Evolutionary conservation across 805 yeast species (phyloP), one percentile per base, ranked within the genome.

Genomic region (Priceomyces fermenticarens): DNA sequence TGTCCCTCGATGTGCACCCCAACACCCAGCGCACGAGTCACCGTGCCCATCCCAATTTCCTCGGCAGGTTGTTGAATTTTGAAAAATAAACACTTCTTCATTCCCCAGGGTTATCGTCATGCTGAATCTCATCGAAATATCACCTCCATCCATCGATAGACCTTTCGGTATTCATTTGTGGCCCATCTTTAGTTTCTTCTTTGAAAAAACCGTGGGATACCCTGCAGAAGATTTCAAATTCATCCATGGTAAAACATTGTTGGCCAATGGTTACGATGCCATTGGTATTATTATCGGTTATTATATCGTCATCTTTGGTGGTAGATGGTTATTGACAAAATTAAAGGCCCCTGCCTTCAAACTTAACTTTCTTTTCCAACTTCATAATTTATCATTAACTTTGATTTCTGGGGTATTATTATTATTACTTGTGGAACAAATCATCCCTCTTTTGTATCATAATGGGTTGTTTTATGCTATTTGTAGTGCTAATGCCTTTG

Each of bases 401-500:
- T 43, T 75, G 14, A 69, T 82, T 35, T 87, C 96, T 8, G 73
- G 83, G 44, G 53, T 70, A 13, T 72, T 91, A 57, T 72, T 89
- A 51, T 53, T 83, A 30, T 78, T 91, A 53, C 71, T 85, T 59
- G 62, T 85, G 40, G 99, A 91, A 70, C 98, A 93, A 69, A 64
- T 90, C 49, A 58, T 87, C 37, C 97, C 98, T 31, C 81, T 87
- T 55, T 64, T 89, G 47, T 72, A 67, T 52, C 60, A 73, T 46
- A 78, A 90, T 57, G 98, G 98, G 10, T 40, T 91, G 12, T 83
- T 85, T 63, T 88, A 78, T 58, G 86, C 95, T 38, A 83, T 91
- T 57, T 93, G 98, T 67, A 67, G 80, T 65, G 63, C 70, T 47
- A 75, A 77, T 36, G 83, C 96, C 9, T 91, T 90, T 85, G 83